Evolutionary conservation across 2,329 filamentous ascomycete genomes (phyloP).

Genomic region (Diaporthe longicolla): DNA sequence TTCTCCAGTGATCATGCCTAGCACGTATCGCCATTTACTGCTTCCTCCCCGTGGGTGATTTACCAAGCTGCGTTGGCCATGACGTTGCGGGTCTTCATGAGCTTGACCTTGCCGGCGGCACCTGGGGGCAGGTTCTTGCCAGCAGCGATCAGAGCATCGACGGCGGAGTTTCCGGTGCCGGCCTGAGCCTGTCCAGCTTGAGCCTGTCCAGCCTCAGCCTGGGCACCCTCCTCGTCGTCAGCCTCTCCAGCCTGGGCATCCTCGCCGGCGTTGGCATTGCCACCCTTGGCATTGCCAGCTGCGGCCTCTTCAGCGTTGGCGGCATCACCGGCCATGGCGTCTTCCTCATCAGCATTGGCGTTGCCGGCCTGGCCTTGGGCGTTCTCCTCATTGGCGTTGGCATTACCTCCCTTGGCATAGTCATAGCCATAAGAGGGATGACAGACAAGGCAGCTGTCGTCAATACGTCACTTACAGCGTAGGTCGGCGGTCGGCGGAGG

Average conservation of each 20-base stretch:
- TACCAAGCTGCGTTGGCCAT: slow-evolving; percentile 24
- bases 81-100: slow-evolving; percentile 17
- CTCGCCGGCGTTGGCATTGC: too few species aligned
- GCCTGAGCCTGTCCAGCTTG: slow-evolving; percentile 2
- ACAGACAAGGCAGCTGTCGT: too few species aligned
- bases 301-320: not conserved
- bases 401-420: not conserved
- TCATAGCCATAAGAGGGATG: too few species aligned
- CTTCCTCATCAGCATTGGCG: not conserved
- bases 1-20: not conserved
- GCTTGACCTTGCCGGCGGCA: slow-evolving; percentile 10
- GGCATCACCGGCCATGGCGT: not conserved
- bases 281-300: too few species aligned
- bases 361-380: not conserved
- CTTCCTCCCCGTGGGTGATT: not conserved
- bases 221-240: not conserved
- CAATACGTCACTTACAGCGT: too few species aligned
- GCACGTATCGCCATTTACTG: not conserved
- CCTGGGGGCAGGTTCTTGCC: slow-evolving; percentile 22
- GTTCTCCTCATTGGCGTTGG: not conserved
- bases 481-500: too few species aligned
- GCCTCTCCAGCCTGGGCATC: slow-evolving; percentile 1
- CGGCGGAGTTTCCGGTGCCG: not conserved
- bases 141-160: slow-evolving; percentile 17
- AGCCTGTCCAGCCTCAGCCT: slow-evolving; percentile 1